Evolutionary conservation across 2,329 filamentous ascomycete genomes (phyloP), one percentile per base, ranked within the genome.

Genomic region (Neopestalotiopsis rosae): DNA sequence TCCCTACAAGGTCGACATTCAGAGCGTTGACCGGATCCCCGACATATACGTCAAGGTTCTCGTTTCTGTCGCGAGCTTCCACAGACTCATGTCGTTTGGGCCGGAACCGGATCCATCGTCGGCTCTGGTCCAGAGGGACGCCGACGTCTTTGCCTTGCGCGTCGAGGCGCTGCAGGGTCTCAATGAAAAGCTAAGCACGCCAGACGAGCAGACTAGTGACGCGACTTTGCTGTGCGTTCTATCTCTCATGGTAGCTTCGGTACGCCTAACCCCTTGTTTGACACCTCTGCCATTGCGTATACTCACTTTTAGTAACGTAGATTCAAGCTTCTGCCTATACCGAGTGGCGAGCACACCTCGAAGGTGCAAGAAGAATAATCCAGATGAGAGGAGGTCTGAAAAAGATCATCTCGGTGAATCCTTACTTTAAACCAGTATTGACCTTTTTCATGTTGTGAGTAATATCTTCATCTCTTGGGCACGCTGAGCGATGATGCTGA

Each of bases 271-370:
- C 45, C 12, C 42, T 24, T 5, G 34, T 38, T 17, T 4, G n/a
- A 13, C 38, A 14, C 4, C 12, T 45, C 24, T 45, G 24, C 24
- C 12, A 5, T 13, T 17, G 13, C 9, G 3, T 49, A 7, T n/a
- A 57, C 3, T 34, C 42, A 34, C 59, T 64, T 38, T 58, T 45
- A n/a, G 12, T 1, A 3, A 17, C n/a, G n/a, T 52, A 70, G 69
- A 70, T 70, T 14, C 69, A 70, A 67, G 62, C 68, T 20, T 69
- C 68, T 30, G 65, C 68, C 30, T 67, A 69, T 34, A 66, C 65
- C 10, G 69, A 71, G 38, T 71, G 69, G 69, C 65, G 69, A n/a
- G 38, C 62, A 17, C 69, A 69, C n/a, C 68, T 71, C 9, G 69
- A 71, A n/a, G 69, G 69, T n/a, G 69, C 69, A 13, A 45, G 69